Evolutionary conservation across 2,329 filamentous ascomycete genomes (phyloP).

Genomic region (Penicillium digitatum): DNA sequence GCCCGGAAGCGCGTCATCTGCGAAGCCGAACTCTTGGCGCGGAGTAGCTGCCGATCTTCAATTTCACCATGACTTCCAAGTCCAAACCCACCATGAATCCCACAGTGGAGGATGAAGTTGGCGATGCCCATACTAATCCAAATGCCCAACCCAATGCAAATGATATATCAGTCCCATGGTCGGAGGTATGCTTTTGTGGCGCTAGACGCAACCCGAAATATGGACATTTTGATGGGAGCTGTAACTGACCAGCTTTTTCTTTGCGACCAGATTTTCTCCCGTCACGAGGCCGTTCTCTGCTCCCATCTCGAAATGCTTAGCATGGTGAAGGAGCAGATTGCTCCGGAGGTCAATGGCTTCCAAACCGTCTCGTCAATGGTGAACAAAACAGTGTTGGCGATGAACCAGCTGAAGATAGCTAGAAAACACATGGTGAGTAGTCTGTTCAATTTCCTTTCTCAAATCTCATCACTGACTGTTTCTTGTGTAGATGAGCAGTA

Average conservation of each 20-base stretch:
- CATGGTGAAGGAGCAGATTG: slow-evolving; percentile 32
- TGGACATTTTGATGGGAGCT: background rate
- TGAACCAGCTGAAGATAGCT: slow-evolving; percentile 35
- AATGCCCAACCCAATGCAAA: background rate
- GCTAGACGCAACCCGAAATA: background rate
- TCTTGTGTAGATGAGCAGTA: slow-evolving; percentile 17
- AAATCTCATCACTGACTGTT: slow-evolving; percentile 1
- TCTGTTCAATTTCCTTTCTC: background rate
- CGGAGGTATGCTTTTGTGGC: slow-evolving; percentile 18
- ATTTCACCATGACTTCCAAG: slow-evolving; percentile 4
- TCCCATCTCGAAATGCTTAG: slow-evolving; percentile 40
- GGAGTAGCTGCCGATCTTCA: slow-evolving; percentile 23
- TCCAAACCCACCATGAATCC: slow-evolving; percentile 9
- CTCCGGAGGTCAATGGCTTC: slow-evolving; percentile 27
- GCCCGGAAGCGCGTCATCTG: slow-evolving; percentile 3
- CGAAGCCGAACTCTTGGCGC: slow-evolving; percentile 17
- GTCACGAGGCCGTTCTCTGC: slow-evolving; percentile 40
- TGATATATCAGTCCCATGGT: slow-evolving; percentile 13
- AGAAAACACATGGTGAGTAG: slow-evolving; percentile 36
- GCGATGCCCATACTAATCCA: background rate
- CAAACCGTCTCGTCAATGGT: slow-evolving; percentile 37
- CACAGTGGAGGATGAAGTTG: background rate
- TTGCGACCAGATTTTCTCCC: slow-evolving; percentile 36
- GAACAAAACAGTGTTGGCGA: slow-evolving; percentile 37
- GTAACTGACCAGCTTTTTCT: background rate